Evolutionary conservation across 495 filamentous ascomycete genomes (phyloP), one percentile per base, ranked within the genome.

Genomic region (Parathielavia appendiculata): DNA sequence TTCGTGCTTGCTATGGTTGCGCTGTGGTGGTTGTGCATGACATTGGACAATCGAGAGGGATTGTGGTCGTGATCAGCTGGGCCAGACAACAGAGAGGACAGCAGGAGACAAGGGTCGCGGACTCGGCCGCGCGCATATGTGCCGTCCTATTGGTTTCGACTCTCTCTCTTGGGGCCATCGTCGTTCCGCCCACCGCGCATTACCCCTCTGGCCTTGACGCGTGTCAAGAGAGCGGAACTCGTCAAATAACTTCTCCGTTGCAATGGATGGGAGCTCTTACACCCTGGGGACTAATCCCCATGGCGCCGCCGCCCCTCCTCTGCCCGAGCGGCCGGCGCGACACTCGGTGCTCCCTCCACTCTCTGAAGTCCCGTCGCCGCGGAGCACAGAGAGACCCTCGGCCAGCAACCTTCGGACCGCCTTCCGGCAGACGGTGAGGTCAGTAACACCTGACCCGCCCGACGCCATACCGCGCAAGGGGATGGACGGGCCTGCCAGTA

Each of bases 361-460:
- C 46, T 61, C 67, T 51, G 69, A 69, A 46, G 32, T 56, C 6
- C 58, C 66, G 7, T 58, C 61, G 46, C 39, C 58, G 45, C 60
- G 62, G 16, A 59, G 55, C 54, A 26, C 61, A 34, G 66, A 69
- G 40, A 62, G 61, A 23, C 30, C 59, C 11, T 60, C 66, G 10
- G 57, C 63, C 23, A 56, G 61, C 56, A 69, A 61, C 53, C 60
- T 69, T 12, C 67, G 71, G 26, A 41, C 61, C 39, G 53, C 66
- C 38, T 66, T 66, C 43, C 69, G 64, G 54, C 66, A 47, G 53
- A 79, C 75, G 4, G 76, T 81, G 49, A 76, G 81, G 43, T 69
- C 76, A 14, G 78, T 81, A 56, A 81, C 82, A 58, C 80, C 81
- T 54, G 82, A 85, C 40, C 72, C 65, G 41, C 57, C 69, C 35